Percentiles rank a stretch among this genome's conserved stretches.
Conservation (phyloP, 371 early-diverging fungal species). For the Apophysomyces variabilis region DNA sequence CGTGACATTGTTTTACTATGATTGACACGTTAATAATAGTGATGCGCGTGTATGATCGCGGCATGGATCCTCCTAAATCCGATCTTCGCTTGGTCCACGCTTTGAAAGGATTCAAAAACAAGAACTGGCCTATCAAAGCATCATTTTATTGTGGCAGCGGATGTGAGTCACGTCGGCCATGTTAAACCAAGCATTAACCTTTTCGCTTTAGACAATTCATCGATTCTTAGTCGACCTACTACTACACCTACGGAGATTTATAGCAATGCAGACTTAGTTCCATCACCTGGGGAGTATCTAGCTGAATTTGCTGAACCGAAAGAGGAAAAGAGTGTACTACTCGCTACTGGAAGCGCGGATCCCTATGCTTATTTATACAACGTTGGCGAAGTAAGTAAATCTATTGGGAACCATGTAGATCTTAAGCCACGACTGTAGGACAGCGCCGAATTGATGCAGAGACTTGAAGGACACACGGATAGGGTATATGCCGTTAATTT, state of each 20-base stretch:
- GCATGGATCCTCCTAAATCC: constrained; percentile 74
- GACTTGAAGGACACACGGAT: constrained; percentile 86
- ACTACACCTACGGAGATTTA: constrained; percentile 38
- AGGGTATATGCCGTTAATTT: constrained; percentile 86
- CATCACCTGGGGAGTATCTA: constrained; percentile 37
- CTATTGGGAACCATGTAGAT: not conserved
- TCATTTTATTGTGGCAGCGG: constrained; percentile 78
- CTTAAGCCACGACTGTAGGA: constrained; percentile 43
- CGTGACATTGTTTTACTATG: not conserved
- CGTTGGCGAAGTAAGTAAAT: constrained; percentile 62
- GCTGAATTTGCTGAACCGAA: constrained; percentile 49
- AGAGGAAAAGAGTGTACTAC: constrained; percentile 65
- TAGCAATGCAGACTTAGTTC: constrained; percentile 39
- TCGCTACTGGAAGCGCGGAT: constrained; percentile 89
- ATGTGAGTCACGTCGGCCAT: constrained; percentile 44
- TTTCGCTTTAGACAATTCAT: constrained; percentile 42
- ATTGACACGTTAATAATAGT: constrained; percentile 44
- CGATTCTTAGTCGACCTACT: constrained; percentile 42
- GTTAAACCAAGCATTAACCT: not conserved
- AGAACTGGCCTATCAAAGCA: constrained; percentile 89
- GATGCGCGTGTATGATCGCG: constrained; percentile 84
- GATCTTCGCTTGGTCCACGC: constrained; percentile 69
- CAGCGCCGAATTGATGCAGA: constrained; percentile 73
- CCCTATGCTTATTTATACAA: constrained; percentile 85
- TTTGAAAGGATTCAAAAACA: constrained; percentile 85